These are phyloP conservation scores for Butyriboletus appendiculatus DNA, from an alignment of 1,284 basidiomycete genomes.

Conservation along the genomic window DNA sequence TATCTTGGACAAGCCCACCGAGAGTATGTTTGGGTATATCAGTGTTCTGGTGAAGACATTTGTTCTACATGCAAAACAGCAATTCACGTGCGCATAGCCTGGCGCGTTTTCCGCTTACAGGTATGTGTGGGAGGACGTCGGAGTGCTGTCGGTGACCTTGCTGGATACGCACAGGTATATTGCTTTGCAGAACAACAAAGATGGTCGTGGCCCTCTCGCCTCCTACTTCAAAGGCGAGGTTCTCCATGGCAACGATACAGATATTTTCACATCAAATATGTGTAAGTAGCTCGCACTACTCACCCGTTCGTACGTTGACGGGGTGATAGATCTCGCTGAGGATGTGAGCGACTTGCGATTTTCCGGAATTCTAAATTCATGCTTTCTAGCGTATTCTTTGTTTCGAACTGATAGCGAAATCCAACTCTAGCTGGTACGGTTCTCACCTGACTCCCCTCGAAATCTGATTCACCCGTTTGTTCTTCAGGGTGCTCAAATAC, in stretches of 20 bases:
- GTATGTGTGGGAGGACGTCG: slow-evolving; percentile 24
- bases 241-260: slow-evolving; percentile 86
- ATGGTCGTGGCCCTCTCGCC: slow-evolving; percentile 86
- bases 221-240: slow-evolving; percentile 98
- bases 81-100: slow-evolving; percentile 52
- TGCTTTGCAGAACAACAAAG: slow-evolving; percentile 86
- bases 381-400: slow-evolving; percentile 79
- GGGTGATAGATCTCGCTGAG: slow-evolving; percentile 71
- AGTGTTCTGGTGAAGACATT: slow-evolving; percentile 61
- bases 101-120: slow-evolving; percentile 94
- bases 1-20: slow-evolving; percentile 94
- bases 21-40: slow-evolving; percentile 93
- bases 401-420: slow-evolving; percentile 95
- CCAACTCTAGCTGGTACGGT: slow-evolving; percentile 77
- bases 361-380: slow-evolving; percentile 1
- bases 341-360: slow-evolving; percentile 56
- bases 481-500: slow-evolving; percentile 85
- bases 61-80: not conserved
- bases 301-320: slow-evolving; percentile 8
- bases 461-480: not conserved
- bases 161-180: slow-evolving; percentile 58
- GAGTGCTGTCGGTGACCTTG: not conserved
- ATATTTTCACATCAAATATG: slow-evolving; percentile 95
- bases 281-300: slow-evolving; percentile 48
- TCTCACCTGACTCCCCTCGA: not conserved